Base-by-base conservation (phyloP, 129 eudicot species). In the Daucus carota region DNA sequence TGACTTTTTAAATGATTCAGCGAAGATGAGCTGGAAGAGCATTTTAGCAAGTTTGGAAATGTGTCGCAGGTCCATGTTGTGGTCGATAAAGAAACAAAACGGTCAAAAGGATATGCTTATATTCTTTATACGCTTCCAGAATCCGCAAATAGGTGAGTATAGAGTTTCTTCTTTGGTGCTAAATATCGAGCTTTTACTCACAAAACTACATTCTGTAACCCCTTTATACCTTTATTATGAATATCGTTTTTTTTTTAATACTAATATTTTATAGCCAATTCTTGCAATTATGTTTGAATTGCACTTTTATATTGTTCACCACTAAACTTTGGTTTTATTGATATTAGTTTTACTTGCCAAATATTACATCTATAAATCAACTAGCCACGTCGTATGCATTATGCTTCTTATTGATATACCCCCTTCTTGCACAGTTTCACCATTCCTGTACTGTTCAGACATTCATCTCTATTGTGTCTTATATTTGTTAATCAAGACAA, bases 101-200 rank as follows among this genome's bases (percentile, higher is more conserved):
- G 92, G 63, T 94, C 98, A 79, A 94, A 91, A 75, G 98, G 96
- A 77, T 60, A 84, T 72, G 97, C 97, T 43, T 94, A 86, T 75
- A 83, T 94, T 81, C 92, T 78, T 31, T 91, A 89, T 75, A 41
- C 87, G 32, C 84, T 84, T 63, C 96, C 98, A 84, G 97, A 91
- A 86, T 86, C 91, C 82, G 98, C 98, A 83, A 86, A 87, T 11
- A 94, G 97, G 98, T 94, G 60, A 36, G 32, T 16, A 14, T 26
- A 40, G 31, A 57, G 18, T n/a, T n/a, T n/a, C n/a, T n/a, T n/a
- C n/a, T n/a, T n/a, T n/a, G n/a, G n/a, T n/a, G n/a, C n/a, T n/a
- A n/a, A n/a, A n/a, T n/a, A n/a, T n/a, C n/a, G n/a, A n/a, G 40
- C 8, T 29, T 63, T 63, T 29, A 31, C 16, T 38, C 16, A 24